Evolutionary conservation across 2,329 filamentous ascomycete genomes (phyloP), one percentile per base, ranked within the genome.

Genomic region (Paraphaeosphaeria sporulosa): DNA sequence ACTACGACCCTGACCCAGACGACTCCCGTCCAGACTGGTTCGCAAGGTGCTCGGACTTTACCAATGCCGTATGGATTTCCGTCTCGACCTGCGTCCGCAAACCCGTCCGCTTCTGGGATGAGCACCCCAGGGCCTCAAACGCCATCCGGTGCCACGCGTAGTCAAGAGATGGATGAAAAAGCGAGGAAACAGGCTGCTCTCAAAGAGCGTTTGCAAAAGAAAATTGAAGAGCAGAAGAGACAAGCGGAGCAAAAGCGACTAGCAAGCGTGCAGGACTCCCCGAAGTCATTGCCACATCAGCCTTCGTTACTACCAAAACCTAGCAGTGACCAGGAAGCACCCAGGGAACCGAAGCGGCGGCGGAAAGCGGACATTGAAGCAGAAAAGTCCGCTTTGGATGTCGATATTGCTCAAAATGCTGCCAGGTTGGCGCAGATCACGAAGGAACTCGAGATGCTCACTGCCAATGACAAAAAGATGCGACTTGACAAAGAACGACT

Each of bases 311-410:
- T n/a, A 23, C 21, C 34, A 19, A 32, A n/a, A 32, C 38, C 55
- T 15, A 65, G 66, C 47, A 58, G 77, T n/a, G 25, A 2, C 25
- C 74, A 59, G n/a, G 50, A 40, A 30, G 10, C 77, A 51, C 42
- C 47, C 1, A 40, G 51, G 27, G 63, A 76, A 34, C 70, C 71
- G 49, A 82, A 78, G 58, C 69, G 78, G 43, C 68, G 79, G 23
- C 78, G 82, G 27, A 81, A 81, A 63, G 77, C 79, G 58, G 81
- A 84, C 43, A 81, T 85, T n/a, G 77, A 84, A 64, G 79, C 79
- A 23, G 80, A 78, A 12, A 71, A 84, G 49, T 80, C 82, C 43
- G 74, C 76, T 15, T 66, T 83, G 27, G 80, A 85, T 51, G 79
- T 78, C 27, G 81, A 82, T 59, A 75, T 85, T 13, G 74, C 72